Evolutionary conservation across 2,329 filamentous ascomycete genomes (phyloP).

Genomic region (Colletotrichum filicis): DNA sequence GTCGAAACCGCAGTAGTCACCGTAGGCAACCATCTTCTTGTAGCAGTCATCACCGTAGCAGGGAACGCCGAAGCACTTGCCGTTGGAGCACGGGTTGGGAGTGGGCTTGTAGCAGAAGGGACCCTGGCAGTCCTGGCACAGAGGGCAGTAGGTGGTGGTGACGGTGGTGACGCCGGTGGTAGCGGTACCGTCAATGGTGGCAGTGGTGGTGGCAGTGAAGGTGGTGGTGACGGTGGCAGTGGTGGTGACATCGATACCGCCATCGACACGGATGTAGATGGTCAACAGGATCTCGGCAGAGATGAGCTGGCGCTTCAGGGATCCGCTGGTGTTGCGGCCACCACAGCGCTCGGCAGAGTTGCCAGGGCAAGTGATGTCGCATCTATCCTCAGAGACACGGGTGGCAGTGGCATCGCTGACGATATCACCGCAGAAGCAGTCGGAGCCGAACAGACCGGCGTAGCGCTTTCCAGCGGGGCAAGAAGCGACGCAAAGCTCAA

Average conservation of each 20-base stretch:
- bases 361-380: conserved; percentile 54
- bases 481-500: conserved; percentile 39
- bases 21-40: conserved; percentile 48
- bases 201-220: conserved; percentile 6
- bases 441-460: conserved; percentile 17
- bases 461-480: conserved; percentile 37
- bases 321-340: conserved; percentile 41
- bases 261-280: conserved; percentile 20
- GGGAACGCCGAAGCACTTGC: not conserved
- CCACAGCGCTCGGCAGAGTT: conserved; percentile 53
- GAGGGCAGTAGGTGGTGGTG: conserved; percentile 25
- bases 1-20: conserved; percentile 45
- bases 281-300: conserved; percentile 20
- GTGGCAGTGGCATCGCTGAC: conserved; percentile 28
- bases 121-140: conserved; percentile 23
- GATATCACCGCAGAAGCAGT: conserved; percentile 40
- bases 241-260: not conserved
- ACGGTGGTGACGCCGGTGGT: not conserved
- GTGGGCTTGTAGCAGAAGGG: conserved; percentile 24
- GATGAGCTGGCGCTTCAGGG: conserved; percentile 21
- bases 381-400: conserved; percentile 38
- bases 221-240: conserved; percentile 15
- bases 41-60: conserved; percentile 38
- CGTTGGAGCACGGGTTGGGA: not conserved
- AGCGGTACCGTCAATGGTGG: conserved; percentile 6